Base-by-base conservation (phyloP, 768 basidiomycete genomes). In the Mycena galopus region DNA sequence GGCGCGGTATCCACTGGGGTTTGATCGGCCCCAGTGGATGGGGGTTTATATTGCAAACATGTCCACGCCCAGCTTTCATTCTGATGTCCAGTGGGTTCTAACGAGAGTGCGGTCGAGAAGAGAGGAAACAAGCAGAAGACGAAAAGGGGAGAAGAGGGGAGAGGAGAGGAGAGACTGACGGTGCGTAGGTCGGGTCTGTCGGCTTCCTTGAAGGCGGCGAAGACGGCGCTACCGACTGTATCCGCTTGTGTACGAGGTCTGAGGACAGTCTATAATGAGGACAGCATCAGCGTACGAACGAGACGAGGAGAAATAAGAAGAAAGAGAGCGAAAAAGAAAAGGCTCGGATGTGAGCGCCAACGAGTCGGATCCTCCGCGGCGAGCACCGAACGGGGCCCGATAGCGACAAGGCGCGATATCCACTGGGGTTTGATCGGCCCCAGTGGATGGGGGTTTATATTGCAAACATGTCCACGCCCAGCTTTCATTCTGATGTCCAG, bases 381-480 rank as follows among this genome's bases (percentile, higher is more conserved):
- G 80, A 82, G 85, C 79, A 82, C 86, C n/a, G 87, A 87, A 92
- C 91, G 90, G 86, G 81, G 84, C 81, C 91, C 91, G 92, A 93
- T 93, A 93, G 92, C 91, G 91, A 91, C 88, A 89, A 88, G 90
- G 87, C 84, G 87, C 86, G 85, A 72, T 88, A 81, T 84, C 85
- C 85, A 80, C 37, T 78, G 83, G 81, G 85, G 86, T 87, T 90
- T 91, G 92, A 91, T 90, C 89, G 86, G 79, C 87, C 87, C 80
- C 42, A 78, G 72, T 78, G 81, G 81, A 81, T 78, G 80, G 81
- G 81, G 72, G 81, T 86, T 86, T 76, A 82, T 95, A 82, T 95
- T 91, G 94, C 94, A 95, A 89, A 93, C 93, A 84, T 94, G 92
- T 95, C 94, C 93, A 95, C 94, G 89, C 94, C 93, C 93, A 88